Evolutionary conservation across 345 rosid genomes (phyloP).

Genomic region (Fremontodendron californicum): DNA sequence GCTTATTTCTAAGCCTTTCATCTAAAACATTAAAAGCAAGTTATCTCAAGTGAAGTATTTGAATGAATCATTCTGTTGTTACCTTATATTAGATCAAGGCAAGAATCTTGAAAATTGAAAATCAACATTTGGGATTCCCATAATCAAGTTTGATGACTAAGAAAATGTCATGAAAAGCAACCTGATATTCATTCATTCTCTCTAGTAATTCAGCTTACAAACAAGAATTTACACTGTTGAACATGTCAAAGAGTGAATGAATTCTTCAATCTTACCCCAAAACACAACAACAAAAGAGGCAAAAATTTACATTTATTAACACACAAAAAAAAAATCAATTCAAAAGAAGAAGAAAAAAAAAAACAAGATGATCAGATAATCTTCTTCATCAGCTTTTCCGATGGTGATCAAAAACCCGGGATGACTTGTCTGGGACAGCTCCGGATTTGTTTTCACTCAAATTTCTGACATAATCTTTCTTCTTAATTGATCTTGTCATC

Average conservation of each 20-base stretch:
- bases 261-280: not conserved
- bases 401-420: not conserved
- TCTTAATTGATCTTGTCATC: conserved; percentile 10
- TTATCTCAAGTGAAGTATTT: not conserved
- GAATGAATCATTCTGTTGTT: not conserved
- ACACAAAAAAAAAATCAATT: not conserved
- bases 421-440: not conserved
- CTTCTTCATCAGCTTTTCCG: not conserved
- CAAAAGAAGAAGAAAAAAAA: too few relatives aligned
- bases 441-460: not conserved
- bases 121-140: not conserved
- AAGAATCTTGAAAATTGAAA: not conserved
- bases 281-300: not conserved
- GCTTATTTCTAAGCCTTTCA: too few relatives aligned
- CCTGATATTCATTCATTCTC: not conserved
- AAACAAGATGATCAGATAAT: not conserved
- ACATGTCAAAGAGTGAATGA: not conserved
- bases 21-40: too few relatives aligned
- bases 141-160: not conserved
- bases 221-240: not conserved
- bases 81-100: not conserved
- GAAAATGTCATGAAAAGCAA: not conserved
- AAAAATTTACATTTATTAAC: not conserved
- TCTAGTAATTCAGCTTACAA: not conserved
- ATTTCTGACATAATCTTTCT: not conserved